Evolutionary conservation across 805 yeast species (phyloP), one percentile per base, ranked within the genome.

Genomic region (Yarrowia sp.): DNA sequence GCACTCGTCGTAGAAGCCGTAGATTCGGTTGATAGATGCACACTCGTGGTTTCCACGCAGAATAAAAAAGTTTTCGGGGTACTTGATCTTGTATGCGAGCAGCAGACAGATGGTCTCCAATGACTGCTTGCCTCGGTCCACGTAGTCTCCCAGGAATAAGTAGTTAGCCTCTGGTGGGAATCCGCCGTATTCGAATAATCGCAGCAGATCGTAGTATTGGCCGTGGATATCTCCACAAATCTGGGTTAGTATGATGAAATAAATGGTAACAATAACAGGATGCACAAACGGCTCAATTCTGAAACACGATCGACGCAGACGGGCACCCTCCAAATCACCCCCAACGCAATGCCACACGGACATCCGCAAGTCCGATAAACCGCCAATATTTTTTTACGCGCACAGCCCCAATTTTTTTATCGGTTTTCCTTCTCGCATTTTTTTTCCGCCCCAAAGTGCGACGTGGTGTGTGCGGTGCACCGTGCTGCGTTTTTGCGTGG

Each of bases 101-200:
- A 93, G 81, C 69, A 93, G 80, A 78, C 98, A 93, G 73, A 93
- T 93, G 15, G 98, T 95, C 78, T 93, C 99, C 72, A 95, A 80
- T 35, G 97, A 90, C 81, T 95, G 98, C 76, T 92, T 92, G 74
- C 99, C 99, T 83, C 99, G 88, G 81, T 93, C 99, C 70, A 93
- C 99, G 75, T 93, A 93, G 82, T 93, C 99, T 70, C 99, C 99
- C 67, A 93, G 79, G 75, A 93, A 93, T 72, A 93, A 81, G 80
- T 93, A 93, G 80, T 93, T 93, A 17, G 98, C 96, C 77, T 95
- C 98, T 11, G 99, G 99, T 1, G 99, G 99, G 83, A 95, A 93
- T 2, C 98, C 99, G 72, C 99, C 98, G 75, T 93, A 93, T 80
- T 95, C 98, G 74, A 93, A 93, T 72, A 93, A 84, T 78, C 99